Percentiles rank a stretch among this genome's conserved stretches.
These are phyloP conservation scores for Gnaphalium uliginosum DNA, from an alignment of 129 eudicot species.

Conservation along the genomic window DNA sequence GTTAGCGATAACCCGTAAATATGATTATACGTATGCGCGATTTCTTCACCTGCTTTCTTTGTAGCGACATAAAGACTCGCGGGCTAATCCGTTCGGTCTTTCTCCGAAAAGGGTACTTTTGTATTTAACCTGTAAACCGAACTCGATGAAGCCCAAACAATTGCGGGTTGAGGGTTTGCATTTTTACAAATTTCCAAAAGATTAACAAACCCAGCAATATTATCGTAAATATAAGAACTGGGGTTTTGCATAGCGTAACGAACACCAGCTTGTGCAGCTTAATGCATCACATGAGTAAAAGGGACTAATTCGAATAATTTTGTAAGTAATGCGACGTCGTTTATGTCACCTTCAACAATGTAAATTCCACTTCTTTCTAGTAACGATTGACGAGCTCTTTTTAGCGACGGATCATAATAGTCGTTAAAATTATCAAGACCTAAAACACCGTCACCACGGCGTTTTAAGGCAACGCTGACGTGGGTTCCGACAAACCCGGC, in stretches of 20 bases:
- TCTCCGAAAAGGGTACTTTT: slow-evolving; percentile 79
- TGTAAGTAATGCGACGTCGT: slow-evolving; percentile 51
- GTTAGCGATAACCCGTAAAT: slow-evolving; percentile 77
- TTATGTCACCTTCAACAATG: slow-evolving; percentile 81
- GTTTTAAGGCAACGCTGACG: slow-evolving; percentile 67
- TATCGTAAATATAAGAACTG: slow-evolving; percentile 64
- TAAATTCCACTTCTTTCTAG: slow-evolving; percentile 58
- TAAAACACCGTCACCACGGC: slow-evolving; percentile 82
- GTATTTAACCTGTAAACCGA: slow-evolving; percentile 82
- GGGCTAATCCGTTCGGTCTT: slow-evolving; percentile 81
- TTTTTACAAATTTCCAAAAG: slow-evolving; percentile 70
- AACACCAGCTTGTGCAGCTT: slow-evolving; percentile 91
- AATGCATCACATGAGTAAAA: slow-evolving; percentile 82
- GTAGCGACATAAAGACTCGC: slow-evolving; percentile 88
- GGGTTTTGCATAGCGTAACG: slow-evolving; percentile 88
- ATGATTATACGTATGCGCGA: slow-evolving; percentile 84
- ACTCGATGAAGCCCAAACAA: slow-evolving; percentile 88
- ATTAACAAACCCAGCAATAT: slow-evolving; percentile 78
- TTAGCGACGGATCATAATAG: slow-evolving; percentile 71
- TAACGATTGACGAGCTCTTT: slow-evolving; percentile 62
- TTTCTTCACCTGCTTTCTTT: slow-evolving; percentile 83
- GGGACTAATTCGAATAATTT: slow-evolving; percentile 59
- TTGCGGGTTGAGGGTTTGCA: slow-evolving; percentile 77
- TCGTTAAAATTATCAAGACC: slow-evolving; percentile 78
- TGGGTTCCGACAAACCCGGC: slow-evolving; percentile 90